Base-by-base conservation (phyloP, 2,329 filamentous ascomycete genomes). In the Talaromyces amestolkiae region DNA sequence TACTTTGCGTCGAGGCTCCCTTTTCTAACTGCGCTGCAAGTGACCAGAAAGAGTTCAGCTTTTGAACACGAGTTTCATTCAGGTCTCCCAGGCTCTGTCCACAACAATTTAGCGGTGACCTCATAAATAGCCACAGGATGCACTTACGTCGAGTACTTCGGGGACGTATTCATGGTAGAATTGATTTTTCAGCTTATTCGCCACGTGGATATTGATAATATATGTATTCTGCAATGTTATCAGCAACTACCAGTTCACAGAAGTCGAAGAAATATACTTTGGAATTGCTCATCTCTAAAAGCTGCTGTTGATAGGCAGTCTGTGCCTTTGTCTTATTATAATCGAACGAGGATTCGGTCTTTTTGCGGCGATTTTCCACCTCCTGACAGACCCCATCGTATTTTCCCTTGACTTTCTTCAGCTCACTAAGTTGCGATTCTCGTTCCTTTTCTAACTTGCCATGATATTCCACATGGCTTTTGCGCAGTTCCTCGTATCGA, bases 111-210 rank as follows among this genome's bases (percentile, higher is more conserved):
- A 54, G 31, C 10, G n/a, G 51, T 35, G 1, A 13, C 24, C n/a
- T 56, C 31, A 22, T 3, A 8, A 9, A 3, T 22, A 22, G 2
- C 53, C 33, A 39, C 11, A 15, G 15, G 22, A 39, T 27, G 19
- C 22, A 70, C 82, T 79, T 79, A 93, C 93, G 79, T 98, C 92
- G 75, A 99, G 85, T 66, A 98, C 81, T 75, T 98, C 95, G 9
- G 95, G 95, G 22, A 99, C 85, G 77, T 98, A 98, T 77, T 97
- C 93, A 76, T 98, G 90, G 75, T 97, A 99, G 81, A 98, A 98
- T 75, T 90, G 92, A 76, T 97, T 93, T 81, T 98, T 99, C 74
- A 97, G 89, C 81, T 95, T 96, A 80, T 99, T 99, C 39, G 93
- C 96, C 66, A 98, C 92, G 75, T 96, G 96, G 81, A 99, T 97